These are phyloP conservation scores for Endoconidiophora polonica DNA, from an alignment of 2,329 filamentous ascomycete genomes.

Conservation along the genomic window DNA sequence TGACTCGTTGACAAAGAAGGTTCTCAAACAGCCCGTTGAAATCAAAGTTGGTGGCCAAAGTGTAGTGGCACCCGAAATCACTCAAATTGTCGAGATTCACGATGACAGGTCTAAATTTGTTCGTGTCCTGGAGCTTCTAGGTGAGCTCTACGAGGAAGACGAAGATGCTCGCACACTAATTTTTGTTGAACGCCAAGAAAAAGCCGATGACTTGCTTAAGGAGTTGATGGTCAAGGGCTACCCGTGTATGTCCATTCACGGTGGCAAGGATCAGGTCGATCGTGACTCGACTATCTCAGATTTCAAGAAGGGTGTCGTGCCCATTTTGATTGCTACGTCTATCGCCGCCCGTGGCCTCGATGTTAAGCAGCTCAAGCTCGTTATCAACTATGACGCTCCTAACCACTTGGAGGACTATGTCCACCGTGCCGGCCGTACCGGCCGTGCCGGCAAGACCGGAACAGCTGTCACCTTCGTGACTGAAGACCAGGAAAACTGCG, in stretches of 20 bases:
- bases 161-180: slow-evolving; percentile 82
- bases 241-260: slow-evolving; percentile 84
- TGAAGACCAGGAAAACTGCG: slow-evolving; percentile 78
- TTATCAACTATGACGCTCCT: slow-evolving; percentile 88
- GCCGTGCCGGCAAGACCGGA: slow-evolving; percentile 83
- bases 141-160: slow-evolving; percentile 69
- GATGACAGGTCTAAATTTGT: slow-evolving; percentile 71
- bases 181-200: slow-evolving; percentile 85
- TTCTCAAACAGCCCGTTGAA: slow-evolving; percentile 69
- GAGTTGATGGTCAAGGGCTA: slow-evolving; percentile 73
- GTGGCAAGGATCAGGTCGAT: slow-evolving; percentile 85
- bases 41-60: slow-evolving; percentile 81
- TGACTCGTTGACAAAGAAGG: slow-evolving; percentile 78
- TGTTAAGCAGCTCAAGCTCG: slow-evolving; percentile 87
- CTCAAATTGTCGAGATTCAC: slow-evolving; percentile 77
- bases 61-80: slow-evolving; percentile 82
- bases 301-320: slow-evolving; percentile 81
- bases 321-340: slow-evolving; percentile 84
- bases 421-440: slow-evolving; percentile 82
- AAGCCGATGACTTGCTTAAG: slow-evolving; percentile 62
- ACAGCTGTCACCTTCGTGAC: slow-evolving; percentile 91
- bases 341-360: slow-evolving; percentile 90
- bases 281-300: slow-evolving; percentile 83
- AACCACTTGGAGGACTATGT: slow-evolving; percentile 96
- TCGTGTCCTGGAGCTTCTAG: slow-evolving; percentile 69